Evolutionary conservation across 2,329 filamentous ascomycete species (phyloP), one percentile per base, ranked within the genome.

Genomic region (Cercospora canescens): DNA sequence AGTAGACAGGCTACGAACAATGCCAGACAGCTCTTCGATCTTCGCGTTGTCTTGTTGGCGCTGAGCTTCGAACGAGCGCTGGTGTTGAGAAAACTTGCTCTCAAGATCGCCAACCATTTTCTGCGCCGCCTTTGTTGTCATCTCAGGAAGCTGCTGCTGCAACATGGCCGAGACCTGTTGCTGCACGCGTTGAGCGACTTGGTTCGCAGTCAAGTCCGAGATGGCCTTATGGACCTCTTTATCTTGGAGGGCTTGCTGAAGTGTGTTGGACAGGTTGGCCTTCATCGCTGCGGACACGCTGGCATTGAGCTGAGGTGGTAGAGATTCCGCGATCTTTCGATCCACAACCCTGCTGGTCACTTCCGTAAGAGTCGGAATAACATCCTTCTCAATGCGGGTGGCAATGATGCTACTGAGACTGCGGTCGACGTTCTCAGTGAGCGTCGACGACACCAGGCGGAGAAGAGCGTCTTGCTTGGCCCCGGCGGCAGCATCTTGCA

Each of bases 381-480:
- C 87, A 14, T 88, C 85, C 63, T 88, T 85, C 67, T 92, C 87
- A 70, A 97, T 92, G 77, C 91, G 91, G 56, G 88, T 85, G 55
- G 88, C 87, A 59, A 97, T 89, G 71, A 96, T 91, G 67, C 88
- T 89, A 67, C 88, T 85, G 39, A 97, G 85, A 24, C 92, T 91
- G 73, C 91, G 89, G 78, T 92, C 89, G 26, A 92, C 87, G 64
- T 91, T 91, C 67, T 90, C 88, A 11, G 87, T 87, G 52, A 92
- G 79, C 2, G 89, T 91, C 68, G 83, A 86, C 1, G 89, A 91
- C 4, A 92, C 87, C 61, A 91, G 79, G 30, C 88, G 87, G 50
- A 92, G 83, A 21, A 92, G 83, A 45, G 89, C 87, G 71, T 91
- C 88, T 74, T 91, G 89, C 74, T 89, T 88, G n/a, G 88, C 85